Evolutionary conservation across 2,329 filamentous ascomycete genomes (phyloP), one percentile per base, ranked within the genome.

Genomic region (Scedosporium dehoogii): DNA sequence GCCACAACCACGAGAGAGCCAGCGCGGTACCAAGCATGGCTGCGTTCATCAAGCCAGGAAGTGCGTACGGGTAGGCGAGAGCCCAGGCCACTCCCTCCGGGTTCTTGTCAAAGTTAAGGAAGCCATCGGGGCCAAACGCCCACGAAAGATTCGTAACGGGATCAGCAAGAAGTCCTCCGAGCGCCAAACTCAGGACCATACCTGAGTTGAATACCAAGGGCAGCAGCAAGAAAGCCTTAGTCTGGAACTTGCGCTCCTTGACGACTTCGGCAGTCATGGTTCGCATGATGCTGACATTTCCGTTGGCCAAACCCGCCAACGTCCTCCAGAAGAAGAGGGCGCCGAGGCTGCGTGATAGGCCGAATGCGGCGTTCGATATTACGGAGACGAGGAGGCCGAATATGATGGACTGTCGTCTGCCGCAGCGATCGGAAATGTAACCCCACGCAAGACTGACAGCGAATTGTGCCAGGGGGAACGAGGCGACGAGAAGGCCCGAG

Each of bases 231-330:
- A 78, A 79, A 0, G 76, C 75, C 64, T 74, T 73, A 6, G 76
- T 75, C 65, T 76, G 77, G 64, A 72, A 88, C 77, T 82, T 87
- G 73, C 88, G 89, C 73, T 90, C 87, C 59, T 80, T 78, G 44
- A 91, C 84, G 41, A 89, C 87, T 72, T 91, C 88, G 1, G 82
- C 82, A 56, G 90, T 87, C 82, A 90, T 87, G 5, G 87, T 90
- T 64, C 87, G 77, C 85, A 91, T 87, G 3, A 91, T 86, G 0
- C 87, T 87, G 1, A 90, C 81, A 69, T 90, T 91, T 1, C 87
- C 88, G 70, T 91, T 91, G 58, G 90, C 72, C 10, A 83, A 75
- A 0, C 88, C 88, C 1, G 85, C 86, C 6, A 90, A 66, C 29
- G 79, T 80, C 6, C 88, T 74, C 68, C 75, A 78, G 69, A 86